phyloP scores from a whole-genome alignment of 345 rosid species.

The Eutrema japonicum region DNA sequence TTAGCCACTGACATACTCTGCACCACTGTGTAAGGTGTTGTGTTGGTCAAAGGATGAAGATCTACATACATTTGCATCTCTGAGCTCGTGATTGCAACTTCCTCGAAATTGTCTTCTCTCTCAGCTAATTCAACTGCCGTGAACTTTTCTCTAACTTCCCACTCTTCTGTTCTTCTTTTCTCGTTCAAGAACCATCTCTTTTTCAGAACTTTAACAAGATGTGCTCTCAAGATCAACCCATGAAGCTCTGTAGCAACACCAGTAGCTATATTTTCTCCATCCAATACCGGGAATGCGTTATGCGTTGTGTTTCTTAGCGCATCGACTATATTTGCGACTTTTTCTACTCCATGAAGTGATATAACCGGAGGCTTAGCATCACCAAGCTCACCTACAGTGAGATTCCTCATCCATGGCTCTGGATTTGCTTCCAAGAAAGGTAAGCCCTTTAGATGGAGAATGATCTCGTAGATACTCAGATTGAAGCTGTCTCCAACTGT shows the following conservation, averaged over 20 bases:
- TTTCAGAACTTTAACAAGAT: slow-evolving; percentile 64
- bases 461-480: slow-evolving; percentile 83
- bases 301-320: slow-evolving; percentile 75
- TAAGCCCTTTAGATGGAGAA: slow-evolving; percentile 77
- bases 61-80: slow-evolving; percentile 93
- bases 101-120: slow-evolving; percentile 65
- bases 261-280: slow-evolving; percentile 45
- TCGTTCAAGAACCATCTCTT: slow-evolving; percentile 84
- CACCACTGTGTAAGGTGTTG: slow-evolving; percentile 84
- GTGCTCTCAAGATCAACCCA: slow-evolving; percentile 84
- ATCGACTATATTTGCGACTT: slow-evolving; percentile 69
- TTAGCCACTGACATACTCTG: slow-evolving; percentile 90
- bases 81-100: slow-evolving; percentile 60
- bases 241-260: slow-evolving; percentile 58
- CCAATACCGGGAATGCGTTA: slow-evolving; percentile 74
- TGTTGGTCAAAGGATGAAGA: slow-evolving; percentile 83
- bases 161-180: slow-evolving; percentile 75
- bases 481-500: slow-evolving; percentile 90
- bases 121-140: slow-evolving; percentile 79
- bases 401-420: slow-evolving; percentile 97
- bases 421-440: slow-evolving; percentile 94
- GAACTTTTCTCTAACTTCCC: slow-evolving; percentile 80
- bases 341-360: slow-evolving; percentile 70
- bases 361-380: slow-evolving; percentile 76
- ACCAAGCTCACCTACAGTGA: slow-evolving; percentile 81